phyloP scores from a whole-genome alignment of 176 grass and related monocot genomes.

The Avena eriantha region DNA sequence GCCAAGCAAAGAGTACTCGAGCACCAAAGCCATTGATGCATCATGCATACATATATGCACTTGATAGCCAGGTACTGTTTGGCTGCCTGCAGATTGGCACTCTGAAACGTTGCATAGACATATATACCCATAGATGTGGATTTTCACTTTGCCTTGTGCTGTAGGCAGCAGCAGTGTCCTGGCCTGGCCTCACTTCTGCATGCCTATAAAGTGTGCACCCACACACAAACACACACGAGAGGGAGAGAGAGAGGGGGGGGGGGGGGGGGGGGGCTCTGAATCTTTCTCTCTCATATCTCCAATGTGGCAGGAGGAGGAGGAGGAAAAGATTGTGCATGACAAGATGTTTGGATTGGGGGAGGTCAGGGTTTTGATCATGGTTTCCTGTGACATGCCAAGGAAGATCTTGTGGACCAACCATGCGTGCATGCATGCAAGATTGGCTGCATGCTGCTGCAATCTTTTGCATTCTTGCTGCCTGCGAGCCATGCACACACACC shows the following conservation, averaged over 20 bases:
- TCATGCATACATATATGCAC: background rate
- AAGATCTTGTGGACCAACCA: conserved; percentile 66
- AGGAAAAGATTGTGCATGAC: conserved; percentile 62
- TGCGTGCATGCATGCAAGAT: conserved; percentile 57
- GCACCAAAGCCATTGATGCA: conserved; percentile 4
- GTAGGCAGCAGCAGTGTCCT: conserved; percentile 44
- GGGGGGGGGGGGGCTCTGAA: conserved; percentile 14
- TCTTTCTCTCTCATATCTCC: conserved; percentile 52
- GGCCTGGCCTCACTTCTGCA: conserved; percentile 52
- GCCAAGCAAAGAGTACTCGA: conserved; percentile 16
- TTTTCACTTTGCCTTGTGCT: conserved; percentile 56
- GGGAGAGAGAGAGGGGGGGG: background rate
- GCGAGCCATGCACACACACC: conserved; percentile 22
- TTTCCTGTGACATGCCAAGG: conserved; percentile 58
- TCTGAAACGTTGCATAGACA: conserved; percentile 32
- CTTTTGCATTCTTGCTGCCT: conserved; percentile 41
- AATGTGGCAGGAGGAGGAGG: conserved; percentile 42
- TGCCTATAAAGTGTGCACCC: conserved; percentile 53
- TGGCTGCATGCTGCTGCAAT: conserved; percentile 50
- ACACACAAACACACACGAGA: background rate
- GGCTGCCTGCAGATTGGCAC: conserved; percentile 35
- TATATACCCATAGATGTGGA: conserved; percentile 33
- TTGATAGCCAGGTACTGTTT: conserved; percentile 24
- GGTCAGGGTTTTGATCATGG: conserved; percentile 53
- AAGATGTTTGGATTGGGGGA: conserved; percentile 65